phyloP scores from a whole-genome alignment of 352 stramenopile genomes.

The Globisporangium middletonii region DNA sequence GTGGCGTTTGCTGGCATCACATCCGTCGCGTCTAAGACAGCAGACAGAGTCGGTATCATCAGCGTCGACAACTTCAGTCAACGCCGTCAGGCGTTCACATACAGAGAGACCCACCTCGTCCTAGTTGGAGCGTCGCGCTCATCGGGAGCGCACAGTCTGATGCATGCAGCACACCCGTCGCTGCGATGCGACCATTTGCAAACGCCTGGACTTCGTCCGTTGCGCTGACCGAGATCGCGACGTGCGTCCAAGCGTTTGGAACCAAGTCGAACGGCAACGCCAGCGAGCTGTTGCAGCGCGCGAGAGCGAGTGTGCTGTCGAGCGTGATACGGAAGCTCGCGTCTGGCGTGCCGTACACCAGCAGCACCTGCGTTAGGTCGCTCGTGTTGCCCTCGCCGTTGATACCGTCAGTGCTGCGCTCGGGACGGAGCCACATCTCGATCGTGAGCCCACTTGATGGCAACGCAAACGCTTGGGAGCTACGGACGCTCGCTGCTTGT shows the following conservation, averaged over 20 bases:
- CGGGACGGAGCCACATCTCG: conserved; percentile 37
- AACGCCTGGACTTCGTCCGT: conserved; percentile 18
- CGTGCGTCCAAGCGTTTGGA: conserved; percentile 26
- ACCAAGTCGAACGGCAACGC: conserved; percentile 25
- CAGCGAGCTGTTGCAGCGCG: conserved; percentile 22
- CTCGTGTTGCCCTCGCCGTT: conserved; percentile 2
- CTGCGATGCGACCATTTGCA: conserved; percentile 22
- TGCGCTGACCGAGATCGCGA: conserved; percentile 24
- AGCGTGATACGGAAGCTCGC: conserved; percentile 10
- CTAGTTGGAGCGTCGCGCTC: conserved; percentile 32
- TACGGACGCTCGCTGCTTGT: conserved; percentile 17
- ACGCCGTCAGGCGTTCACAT: not conserved
- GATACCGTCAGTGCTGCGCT: not conserved
- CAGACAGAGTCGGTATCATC: not conserved
- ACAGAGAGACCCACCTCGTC: conserved; percentile 22
- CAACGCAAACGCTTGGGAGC: conserved; percentile 19
- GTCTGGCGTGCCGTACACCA: conserved; percentile 22
- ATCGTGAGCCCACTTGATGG: conserved; percentile 20
- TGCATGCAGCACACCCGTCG: conserved; percentile 13
- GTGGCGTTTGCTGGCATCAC: conserved; percentile 8
- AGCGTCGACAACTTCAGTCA: not conserved
- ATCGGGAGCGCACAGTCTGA: conserved; percentile 18
- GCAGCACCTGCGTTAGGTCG: conserved; percentile 18
- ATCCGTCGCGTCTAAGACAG: conserved; percentile 16
- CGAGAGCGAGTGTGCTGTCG: conserved; percentile 23